Percentiles rank a stretch among this genome's conserved stretches.
Conservation (phyloP, 2,329 filamentous ascomycete genomes). For the Monosporascus sp. region DNA sequence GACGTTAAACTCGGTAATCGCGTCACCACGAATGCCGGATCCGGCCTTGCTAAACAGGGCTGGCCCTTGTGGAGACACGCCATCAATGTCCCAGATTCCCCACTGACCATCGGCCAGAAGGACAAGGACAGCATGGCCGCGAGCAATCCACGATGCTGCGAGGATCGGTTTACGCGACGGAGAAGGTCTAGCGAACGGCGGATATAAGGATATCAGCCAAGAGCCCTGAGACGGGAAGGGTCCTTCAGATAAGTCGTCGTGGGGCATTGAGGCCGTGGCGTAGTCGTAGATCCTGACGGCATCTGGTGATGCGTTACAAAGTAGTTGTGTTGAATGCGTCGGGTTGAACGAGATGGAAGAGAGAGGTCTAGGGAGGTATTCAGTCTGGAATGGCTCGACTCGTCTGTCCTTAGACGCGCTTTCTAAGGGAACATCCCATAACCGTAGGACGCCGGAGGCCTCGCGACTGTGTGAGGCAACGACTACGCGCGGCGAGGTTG, state of each 20-base stretch:
- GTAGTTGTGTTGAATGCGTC: conserved; percentile 51
- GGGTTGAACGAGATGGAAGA: conserved; percentile 58
- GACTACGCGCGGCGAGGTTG: conserved; percentile 38
- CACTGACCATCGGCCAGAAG: conserved; percentile 61
- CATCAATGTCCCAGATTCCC: conserved; percentile 65
- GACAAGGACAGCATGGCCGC: conserved; percentile 54
- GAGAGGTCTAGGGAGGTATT: conserved; percentile 52
- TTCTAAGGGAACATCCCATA: conserved; percentile 55
- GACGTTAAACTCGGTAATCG: conserved; percentile 52
- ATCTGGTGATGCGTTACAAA: conserved; percentile 50
- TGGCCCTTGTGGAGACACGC: conserved; percentile 44
- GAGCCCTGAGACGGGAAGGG: conserved; percentile 55
- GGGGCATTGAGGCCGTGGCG: conserved; percentile 45
- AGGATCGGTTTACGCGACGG: conserved; percentile 54
- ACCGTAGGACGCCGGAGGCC: conserved; percentile 51
- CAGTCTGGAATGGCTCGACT: conserved; percentile 54
- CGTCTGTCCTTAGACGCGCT: conserved; percentile 29
- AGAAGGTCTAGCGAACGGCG: conserved; percentile 47
- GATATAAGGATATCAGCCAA: conserved; percentile 60
- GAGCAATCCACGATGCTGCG: conserved; percentile 57
- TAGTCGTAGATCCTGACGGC: conserved; percentile 61
- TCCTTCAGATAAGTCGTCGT: conserved; percentile 46
- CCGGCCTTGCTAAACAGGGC: conserved; percentile 46
- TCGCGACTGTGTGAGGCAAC: conserved; percentile 57
- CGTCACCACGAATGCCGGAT: conserved; percentile 51